Evolutionary conservation across 2,329 filamentous ascomycete species (phyloP).

Genomic region (Diatrype stigma): DNA sequence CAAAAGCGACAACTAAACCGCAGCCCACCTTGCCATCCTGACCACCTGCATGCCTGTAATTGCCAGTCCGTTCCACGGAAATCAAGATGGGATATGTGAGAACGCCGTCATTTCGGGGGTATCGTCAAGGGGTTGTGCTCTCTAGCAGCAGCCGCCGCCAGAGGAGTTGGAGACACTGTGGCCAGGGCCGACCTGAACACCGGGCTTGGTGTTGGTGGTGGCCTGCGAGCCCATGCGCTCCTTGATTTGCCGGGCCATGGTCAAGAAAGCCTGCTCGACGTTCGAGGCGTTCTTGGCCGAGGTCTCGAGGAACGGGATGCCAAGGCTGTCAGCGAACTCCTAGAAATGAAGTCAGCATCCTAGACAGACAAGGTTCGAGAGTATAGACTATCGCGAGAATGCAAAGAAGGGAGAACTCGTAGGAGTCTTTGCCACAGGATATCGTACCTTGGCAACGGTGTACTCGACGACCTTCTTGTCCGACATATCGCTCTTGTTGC

Average conservation of each 20-base stretch:
- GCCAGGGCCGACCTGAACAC: slow-evolving; percentile 90
- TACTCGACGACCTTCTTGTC: slow-evolving; percentile 99
- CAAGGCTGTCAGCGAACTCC: slow-evolving; percentile 98
- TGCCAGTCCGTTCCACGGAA: slow-evolving; percentile 21
- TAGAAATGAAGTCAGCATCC: slow-evolving; percentile 32
- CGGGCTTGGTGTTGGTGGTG: slow-evolving; percentile 96
- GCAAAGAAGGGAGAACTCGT: not conserved
- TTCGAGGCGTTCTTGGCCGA: slow-evolving; percentile 99
- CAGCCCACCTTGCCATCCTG: slow-evolving; percentile 20
- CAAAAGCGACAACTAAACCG: slow-evolving; percentile 22
- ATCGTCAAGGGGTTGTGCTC: slow-evolving; percentile 31
- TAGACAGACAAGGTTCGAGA: not conserved
- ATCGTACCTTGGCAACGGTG: slow-evolving; percentile 90
- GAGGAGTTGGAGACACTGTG: slow-evolving; percentile 88
- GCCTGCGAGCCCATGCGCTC: slow-evolving; percentile 97
- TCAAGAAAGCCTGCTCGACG: slow-evolving; percentile 99
- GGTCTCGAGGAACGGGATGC: slow-evolving; percentile 98
- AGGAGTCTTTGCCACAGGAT: slow-evolving; percentile 1
- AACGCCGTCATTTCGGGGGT: slow-evolving; percentile 21
- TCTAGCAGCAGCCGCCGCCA: slow-evolving; percentile 90
- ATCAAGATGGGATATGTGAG: slow-evolving; percentile 19
- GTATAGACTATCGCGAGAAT: not conserved
- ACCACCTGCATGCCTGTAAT: slow-evolving; percentile 21
- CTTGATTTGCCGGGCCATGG: slow-evolving; percentile 99
- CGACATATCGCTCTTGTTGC: slow-evolving; percentile 99